Percentiles rank a stretch among this genome's conserved stretches.
Conservation (phyloP, 768 basidiomycete species). For the Boletus pseudo-olivaceus region DNA sequence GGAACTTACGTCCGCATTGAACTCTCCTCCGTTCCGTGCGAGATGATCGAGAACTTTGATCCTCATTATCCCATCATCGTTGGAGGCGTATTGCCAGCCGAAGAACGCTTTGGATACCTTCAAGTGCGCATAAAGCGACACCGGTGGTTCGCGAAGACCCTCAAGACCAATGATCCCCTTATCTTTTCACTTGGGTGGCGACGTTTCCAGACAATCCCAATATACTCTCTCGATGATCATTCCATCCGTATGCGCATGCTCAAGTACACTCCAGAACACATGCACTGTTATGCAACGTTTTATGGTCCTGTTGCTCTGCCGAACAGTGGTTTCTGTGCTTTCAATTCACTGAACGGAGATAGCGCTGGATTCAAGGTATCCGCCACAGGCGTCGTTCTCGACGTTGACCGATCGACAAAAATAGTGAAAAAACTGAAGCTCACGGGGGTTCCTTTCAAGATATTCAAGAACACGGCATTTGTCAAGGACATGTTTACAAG, state of each 20-base stretch:
- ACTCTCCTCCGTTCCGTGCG: conserved; percentile 78
- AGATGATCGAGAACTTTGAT: conserved; percentile 92
- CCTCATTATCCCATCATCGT: conserved; percentile 87
- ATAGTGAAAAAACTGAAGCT: conserved; percentile 99
- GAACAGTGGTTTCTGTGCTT: conserved; percentile 96
- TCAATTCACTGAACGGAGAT: conserved; percentile 75
- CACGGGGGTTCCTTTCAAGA: conserved; percentile 93
- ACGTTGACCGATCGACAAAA: conserved; percentile 87
- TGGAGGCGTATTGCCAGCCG: conserved; percentile 85
- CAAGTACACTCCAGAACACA: conserved; percentile 99
- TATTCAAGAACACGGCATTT: conserved; percentile 99
- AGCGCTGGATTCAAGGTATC: conserved; percentile 79
- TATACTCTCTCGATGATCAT: conserved; percentile 97
- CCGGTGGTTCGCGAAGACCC: conserved; percentile 84
- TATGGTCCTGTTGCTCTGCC: conserved; percentile 90
- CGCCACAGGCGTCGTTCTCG: conserved; percentile 92
- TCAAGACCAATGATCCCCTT: conserved; percentile 97
- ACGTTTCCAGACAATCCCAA: conserved; percentile 90
- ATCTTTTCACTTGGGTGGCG: conserved; percentile 98
- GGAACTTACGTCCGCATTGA: conserved; percentile 94
- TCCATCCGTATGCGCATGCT: conserved; percentile 98
- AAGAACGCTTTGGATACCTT: conserved; percentile 90
- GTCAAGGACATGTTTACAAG: conserved; percentile 95
- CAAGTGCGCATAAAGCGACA: conserved; percentile 97
- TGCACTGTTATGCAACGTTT: conserved; percentile 99